Evolutionary conservation across 2,329 filamentous ascomycete genomes (phyloP).

Genomic region (Acrocalymma vagum): DNA sequence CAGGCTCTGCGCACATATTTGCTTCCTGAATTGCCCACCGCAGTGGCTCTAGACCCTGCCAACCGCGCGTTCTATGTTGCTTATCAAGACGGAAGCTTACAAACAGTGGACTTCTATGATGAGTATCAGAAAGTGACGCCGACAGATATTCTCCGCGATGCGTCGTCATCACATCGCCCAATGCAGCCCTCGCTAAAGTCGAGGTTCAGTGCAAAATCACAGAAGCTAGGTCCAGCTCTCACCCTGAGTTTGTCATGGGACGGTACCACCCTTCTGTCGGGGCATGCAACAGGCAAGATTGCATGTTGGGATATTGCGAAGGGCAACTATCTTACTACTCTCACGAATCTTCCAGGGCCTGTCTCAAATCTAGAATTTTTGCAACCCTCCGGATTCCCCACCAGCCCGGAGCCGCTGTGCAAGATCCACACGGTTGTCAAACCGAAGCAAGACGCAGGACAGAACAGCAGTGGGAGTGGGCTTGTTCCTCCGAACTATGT

Average conservation of each 20-base stretch:
- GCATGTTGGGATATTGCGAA: conserved; percentile 81
- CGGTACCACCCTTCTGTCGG: conserved; percentile 79
- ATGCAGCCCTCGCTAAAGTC: conserved; percentile 50
- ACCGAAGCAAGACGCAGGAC: conserved; percentile 72
- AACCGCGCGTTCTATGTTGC: conserved; percentile 84
- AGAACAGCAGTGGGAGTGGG: conserved; percentile 39
- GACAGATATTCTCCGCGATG: conserved; percentile 54
- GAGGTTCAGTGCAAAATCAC: conserved; percentile 61
- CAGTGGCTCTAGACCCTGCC: conserved; percentile 79
- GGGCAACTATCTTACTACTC: conserved; percentile 70
- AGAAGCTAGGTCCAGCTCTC: conserved; percentile 71
- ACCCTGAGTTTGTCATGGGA: conserved; percentile 83
- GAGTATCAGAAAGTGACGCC: conserved; percentile 52
- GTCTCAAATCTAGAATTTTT: conserved; percentile 84
- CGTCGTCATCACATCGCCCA: conserved; percentile 65
- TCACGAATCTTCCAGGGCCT: conserved; percentile 79
- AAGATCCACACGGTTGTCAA: conserved; percentile 74
- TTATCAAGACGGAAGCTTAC: conserved; percentile 81
- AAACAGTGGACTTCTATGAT: conserved; percentile 78
- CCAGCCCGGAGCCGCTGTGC: conserved; percentile 50
- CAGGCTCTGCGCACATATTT: conserved; percentile 82
- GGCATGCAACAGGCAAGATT: conserved; percentile 81
- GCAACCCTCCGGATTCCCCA: conserved; percentile 63
- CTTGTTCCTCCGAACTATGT: conserved; percentile 66
- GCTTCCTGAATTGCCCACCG: conserved; percentile 76